Evolutionary conservation across 805 yeast species (phyloP), one percentile per base, ranked within the genome.

Genomic region (Candida ficus): DNA sequence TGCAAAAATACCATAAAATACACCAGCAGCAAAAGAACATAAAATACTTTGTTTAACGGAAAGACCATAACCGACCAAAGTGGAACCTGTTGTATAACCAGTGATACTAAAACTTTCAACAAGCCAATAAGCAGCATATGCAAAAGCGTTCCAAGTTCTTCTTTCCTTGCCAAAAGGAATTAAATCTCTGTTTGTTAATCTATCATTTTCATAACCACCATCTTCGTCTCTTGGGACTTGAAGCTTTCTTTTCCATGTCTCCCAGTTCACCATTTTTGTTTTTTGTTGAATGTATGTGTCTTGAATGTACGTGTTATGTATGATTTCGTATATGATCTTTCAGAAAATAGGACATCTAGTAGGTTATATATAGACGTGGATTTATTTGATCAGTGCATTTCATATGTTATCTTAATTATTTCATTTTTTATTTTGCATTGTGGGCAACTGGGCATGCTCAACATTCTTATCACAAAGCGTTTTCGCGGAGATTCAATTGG

Each of bases 51-150:
- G 60, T 25, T 51, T 50, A 7, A 58, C 56, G 33, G 54, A 47
- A 17, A 61, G 44, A 8, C 61, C 60, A 22, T 50, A 47, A 2
- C 52, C 51, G 13, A 56, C 46, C 12, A 61, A 46, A 25, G 60
- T 50, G 7, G 60, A 54, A 4, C 64, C 66, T 31, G 57, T 59
- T 7, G 68, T 54, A 60, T 67, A 67, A 7, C 68, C 59, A 23
- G 64, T 54, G 16, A 65, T 60, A 38, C 64, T 57, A 27, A 63
- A 56, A 36, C 64, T 64, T 19, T 66, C 60, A 17, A 65, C 52
- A 10, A 60, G 56, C 71, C 70, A 66, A 43, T 64, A 66, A 4
- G 58, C 58, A 10, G 58, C 49, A 44, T 54, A 63, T 8, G 64
- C 57, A 50, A 56, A 57, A 20, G 55, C 47, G 25, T 52, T 60